A percentile compares a stretch with the other conserved stretches of the same genome.
These are phyloP conservation scores for Mycena capillaripes DNA, from an alignment of 768 basidiomycete genomes.

Conservation along the genomic window DNA sequence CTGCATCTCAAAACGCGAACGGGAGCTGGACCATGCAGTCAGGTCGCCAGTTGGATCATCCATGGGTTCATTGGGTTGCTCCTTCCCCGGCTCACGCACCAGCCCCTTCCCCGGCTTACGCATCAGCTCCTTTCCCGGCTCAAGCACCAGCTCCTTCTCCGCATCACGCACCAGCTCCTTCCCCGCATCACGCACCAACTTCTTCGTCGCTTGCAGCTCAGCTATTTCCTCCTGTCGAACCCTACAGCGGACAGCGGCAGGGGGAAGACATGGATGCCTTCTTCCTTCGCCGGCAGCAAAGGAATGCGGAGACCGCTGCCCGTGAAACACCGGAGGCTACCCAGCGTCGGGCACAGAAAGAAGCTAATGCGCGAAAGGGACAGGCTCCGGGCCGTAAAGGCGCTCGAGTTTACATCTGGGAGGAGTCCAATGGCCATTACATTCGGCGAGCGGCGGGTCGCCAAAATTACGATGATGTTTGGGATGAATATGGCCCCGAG, in stretches of 20 bases:
- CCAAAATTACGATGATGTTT: neutral
- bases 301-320: neutral
- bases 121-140: no score
- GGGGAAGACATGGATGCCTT: neutral
- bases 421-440: neutral
- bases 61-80: no score
- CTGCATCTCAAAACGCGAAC: no score
- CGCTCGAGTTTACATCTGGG: constrained; percentile 8
- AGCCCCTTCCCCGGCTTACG: no score
- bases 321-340: neutral
- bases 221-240: constrained; percentile 14
- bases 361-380: neutral
- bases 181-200: no score
- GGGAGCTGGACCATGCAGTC: no score
- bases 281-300: neutral
- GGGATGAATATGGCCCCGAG: neutral
- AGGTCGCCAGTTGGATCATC: no score
- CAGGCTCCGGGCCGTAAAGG: neutral
- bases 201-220: neutral
- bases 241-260: neutral
- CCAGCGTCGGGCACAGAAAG: neutral
- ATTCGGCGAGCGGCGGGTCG: neutral
- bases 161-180: no score
- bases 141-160: no score
- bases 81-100: no score